These are phyloP conservation scores for Raffaelea arxii DNA, from an alignment of 2,329 filamentous ascomycete genomes.

Conservation along the genomic window DNA sequence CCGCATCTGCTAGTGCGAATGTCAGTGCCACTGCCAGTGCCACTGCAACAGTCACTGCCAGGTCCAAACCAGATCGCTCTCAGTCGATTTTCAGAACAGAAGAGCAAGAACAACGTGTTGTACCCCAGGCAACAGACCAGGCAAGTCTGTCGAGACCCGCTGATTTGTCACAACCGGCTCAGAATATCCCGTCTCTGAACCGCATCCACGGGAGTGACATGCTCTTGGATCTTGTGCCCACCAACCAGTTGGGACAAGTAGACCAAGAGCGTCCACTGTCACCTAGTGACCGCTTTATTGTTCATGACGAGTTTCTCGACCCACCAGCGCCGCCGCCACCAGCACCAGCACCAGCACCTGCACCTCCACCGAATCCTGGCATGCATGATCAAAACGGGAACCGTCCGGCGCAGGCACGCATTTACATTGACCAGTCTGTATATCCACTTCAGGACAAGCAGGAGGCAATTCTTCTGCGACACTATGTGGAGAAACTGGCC, in stretches of 20 bases:
- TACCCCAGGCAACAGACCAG: no score
- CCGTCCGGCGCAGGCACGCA: slow-evolving; percentile 3
- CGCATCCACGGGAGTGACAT: background rate
- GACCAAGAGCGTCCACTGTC: slow-evolving; percentile 9
- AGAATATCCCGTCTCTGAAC: no score
- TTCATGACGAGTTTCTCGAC: slow-evolving; percentile 13
- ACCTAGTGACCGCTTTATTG: slow-evolving; percentile 20
- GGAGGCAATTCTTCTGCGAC: slow-evolving; percentile 21
- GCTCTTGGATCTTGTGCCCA: background rate
- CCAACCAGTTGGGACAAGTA: background rate
- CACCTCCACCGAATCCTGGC: background rate
- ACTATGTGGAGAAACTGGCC: slow-evolving; percentile 24
- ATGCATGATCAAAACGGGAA: slow-evolving; percentile 1
- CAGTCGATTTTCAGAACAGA: no score
- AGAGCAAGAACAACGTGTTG: no score
- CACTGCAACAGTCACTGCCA: no score
- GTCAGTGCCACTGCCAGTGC: no score
- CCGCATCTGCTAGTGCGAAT: no score
- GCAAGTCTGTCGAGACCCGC: no score
- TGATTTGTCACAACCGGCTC: no score
- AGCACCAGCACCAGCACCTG: background rate
- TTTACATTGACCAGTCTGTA: slow-evolving; percentile 15
- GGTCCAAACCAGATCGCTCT: no score
- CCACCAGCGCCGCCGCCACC: background rate
- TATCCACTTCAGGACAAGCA: slow-evolving; percentile 18